Evolutionary conservation across 2,329 filamentous ascomycete genomes (phyloP).

Genomic region (Tolypocladium nubicola): DNA sequence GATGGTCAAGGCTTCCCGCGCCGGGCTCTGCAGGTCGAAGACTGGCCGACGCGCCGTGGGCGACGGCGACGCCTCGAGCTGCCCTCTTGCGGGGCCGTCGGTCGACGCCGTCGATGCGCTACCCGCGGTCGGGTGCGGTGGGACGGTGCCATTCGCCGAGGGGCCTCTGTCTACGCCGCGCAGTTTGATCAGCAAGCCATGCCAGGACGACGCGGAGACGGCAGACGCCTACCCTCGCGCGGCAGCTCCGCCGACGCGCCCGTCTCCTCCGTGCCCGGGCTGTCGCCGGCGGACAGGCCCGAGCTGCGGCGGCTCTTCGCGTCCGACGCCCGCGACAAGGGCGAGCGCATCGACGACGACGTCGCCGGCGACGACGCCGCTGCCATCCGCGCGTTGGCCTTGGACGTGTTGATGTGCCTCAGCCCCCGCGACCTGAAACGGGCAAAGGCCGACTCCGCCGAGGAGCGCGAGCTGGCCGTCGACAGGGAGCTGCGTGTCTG

Average conservation of each 20-base stretch:
- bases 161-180: not conserved
- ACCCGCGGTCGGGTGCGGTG: not conserved
- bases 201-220: too few relatives aligned
- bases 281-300: constrained; percentile 2
- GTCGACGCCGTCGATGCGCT: not conserved
- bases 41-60: not conserved
- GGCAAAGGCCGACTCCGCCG: constrained; percentile 26
- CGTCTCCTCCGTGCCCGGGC: not conserved
- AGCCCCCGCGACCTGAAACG: constrained; percentile 31
- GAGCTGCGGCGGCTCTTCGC: constrained; percentile 13
- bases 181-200: not conserved
- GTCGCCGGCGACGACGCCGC: constrained; percentile 6
- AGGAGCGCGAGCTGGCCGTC: constrained; percentile 32
- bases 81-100: not conserved
- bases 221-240: not conserved
- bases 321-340: constrained; percentile 13
- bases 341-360: constrained; percentile 13
- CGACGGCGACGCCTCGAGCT: not conserved
- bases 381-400: constrained; percentile 7
- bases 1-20: not conserved
- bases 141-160: not conserved
- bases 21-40: not conserved
- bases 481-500: constrained; percentile 25
- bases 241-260: not conserved
- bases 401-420: constrained; percentile 11